Evolutionary conservation across 768 basidiomycete species (phyloP), one percentile per base, ranked within the genome.

Genomic region (Xanthoconium purpureum): DNA sequence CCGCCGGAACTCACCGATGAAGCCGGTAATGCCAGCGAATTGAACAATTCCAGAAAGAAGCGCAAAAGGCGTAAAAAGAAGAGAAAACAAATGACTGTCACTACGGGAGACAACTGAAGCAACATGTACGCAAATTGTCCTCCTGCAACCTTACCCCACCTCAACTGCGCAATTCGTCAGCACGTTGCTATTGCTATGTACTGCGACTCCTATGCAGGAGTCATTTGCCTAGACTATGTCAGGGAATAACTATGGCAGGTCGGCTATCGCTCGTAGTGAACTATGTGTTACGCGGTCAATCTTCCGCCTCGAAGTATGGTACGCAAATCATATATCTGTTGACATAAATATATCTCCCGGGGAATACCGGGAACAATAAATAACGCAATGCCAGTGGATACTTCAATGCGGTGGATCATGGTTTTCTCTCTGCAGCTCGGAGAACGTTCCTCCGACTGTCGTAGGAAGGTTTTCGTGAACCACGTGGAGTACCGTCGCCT

Each of bases 41-140:
- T 47, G 57, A 58, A 57, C 35, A 72, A 64, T 59, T 69, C 77
- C 35, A 85, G 80, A 65, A 85, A 81, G 73, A 86, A 76, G 59
- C 76, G 80, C 8, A 80, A 72, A 67, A 74, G 79, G 58, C 77
- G 74, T 55, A 83, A 79, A 64, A 83, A 78, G 63, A 84, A 79
- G 71, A 83, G 80, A 63, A 72, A 72, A 51, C 73, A 69, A 52
- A 61, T 50, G 59, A 64, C 63, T 29, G 32, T 62, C 50, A 60
- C 55, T 54, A 65, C 66, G 44, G 59, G 52, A 58, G 57, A 60
- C 53, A 57, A 49, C 24, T 50, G 46, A 56, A 56, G n/a, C 36
- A 39, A n/a, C 47, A 18, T 15, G 52, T 62, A 66, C 61, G 63
- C 63, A 64, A 63, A 29, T 11, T 29, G 24, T 15, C 33, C 8